Evolutionary conservation across 1,284 basidiomycete species (phyloP).

Genomic region (Ceratobasidium sp.): DNA sequence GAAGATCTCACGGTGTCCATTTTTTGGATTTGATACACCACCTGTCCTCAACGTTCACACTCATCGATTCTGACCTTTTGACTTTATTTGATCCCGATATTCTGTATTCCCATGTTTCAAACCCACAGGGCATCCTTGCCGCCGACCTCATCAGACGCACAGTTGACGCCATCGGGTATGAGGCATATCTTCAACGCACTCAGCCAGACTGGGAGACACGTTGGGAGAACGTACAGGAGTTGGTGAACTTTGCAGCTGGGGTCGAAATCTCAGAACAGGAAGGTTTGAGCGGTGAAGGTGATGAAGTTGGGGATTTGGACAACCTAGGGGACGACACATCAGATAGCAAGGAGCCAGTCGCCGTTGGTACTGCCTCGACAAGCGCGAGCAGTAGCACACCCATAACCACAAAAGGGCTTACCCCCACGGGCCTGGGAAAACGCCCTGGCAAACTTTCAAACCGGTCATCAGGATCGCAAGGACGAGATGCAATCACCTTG

Average conservation of each 20-base stretch:
- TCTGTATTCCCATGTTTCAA: not conserved
- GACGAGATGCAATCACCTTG: not conserved
- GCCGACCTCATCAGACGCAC: constrained; percentile 68
- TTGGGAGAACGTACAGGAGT: constrained; percentile 86
- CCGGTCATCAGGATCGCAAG: constrained; percentile 12
- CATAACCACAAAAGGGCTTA: not conserved
- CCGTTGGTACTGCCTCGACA: not conserved
- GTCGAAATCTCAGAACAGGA: constrained; percentile 1
- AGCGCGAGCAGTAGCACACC: not conserved
- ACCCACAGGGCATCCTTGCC: constrained; percentile 62
- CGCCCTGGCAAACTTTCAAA: not conserved
- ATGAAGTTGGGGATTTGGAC: constrained; percentile 16
- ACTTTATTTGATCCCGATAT: not conserved
- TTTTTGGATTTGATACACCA: not conserved
- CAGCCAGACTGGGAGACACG: constrained; percentile 75
- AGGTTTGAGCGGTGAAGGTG: not conserved
- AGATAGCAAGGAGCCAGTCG: not conserved
- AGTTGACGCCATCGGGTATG: constrained; percentile 67
- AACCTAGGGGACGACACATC: constrained; percentile 13
- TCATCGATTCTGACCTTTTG: not conserved
- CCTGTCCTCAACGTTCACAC: not conserved
- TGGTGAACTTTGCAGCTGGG: constrained; percentile 74
- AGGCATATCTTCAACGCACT: constrained; percentile 70
- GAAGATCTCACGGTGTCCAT: not conserved
- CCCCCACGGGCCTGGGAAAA: not conserved